Conservation (phyloP, 2,329 filamentous ascomycete species). For the Colletotrichum sp. region DNA sequence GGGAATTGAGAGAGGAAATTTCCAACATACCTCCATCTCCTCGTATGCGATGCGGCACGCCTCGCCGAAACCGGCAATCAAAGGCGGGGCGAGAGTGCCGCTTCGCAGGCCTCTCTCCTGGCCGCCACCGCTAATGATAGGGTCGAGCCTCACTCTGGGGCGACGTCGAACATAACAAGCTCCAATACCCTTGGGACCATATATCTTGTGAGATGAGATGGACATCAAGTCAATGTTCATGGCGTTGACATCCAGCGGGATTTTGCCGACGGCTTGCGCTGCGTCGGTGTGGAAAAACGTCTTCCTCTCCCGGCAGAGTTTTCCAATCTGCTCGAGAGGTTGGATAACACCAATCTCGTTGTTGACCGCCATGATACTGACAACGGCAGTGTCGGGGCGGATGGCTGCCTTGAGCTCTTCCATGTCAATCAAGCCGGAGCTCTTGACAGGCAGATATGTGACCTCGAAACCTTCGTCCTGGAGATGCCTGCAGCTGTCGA, state of each 20-base stretch:
- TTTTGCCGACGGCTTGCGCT: conserved; percentile 98
- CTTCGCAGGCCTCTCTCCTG: conserved; percentile 95
- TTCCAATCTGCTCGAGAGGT: conserved; percentile 90
- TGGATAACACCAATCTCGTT: conserved; percentile 99
- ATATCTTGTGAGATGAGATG: conserved; percentile 98
- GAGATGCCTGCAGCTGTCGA: conserved; percentile 95
- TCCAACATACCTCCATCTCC: conserved; percentile 81
- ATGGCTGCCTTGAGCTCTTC: conserved; percentile 87
- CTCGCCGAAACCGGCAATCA: conserved; percentile 93
- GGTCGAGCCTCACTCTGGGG: conserved; percentile 91
- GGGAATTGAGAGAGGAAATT: conserved; percentile 8
- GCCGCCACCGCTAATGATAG: conserved; percentile 94
- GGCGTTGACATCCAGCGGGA: conserved; percentile 93
- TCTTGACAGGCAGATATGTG: conserved; percentile 93
- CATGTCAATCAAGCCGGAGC: conserved; percentile 84
- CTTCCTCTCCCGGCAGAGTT: conserved; percentile 88
- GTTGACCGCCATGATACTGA: conserved; percentile 99
- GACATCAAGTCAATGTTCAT: conserved; percentile 99
- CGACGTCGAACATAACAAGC: conserved; percentile 94
- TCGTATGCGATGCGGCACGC: conserved; percentile 90
- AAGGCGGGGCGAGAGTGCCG: conserved; percentile 87
- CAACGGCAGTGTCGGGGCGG: conserved; percentile 85
- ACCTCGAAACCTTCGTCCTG: conserved; percentile 97
- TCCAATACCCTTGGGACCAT: conserved; percentile 95
- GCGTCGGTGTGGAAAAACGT: conserved; percentile 98